phyloP scores from a whole-genome alignment of 2,329 filamentous ascomycete species.

The Trichoderma cornu-damae region DNA sequence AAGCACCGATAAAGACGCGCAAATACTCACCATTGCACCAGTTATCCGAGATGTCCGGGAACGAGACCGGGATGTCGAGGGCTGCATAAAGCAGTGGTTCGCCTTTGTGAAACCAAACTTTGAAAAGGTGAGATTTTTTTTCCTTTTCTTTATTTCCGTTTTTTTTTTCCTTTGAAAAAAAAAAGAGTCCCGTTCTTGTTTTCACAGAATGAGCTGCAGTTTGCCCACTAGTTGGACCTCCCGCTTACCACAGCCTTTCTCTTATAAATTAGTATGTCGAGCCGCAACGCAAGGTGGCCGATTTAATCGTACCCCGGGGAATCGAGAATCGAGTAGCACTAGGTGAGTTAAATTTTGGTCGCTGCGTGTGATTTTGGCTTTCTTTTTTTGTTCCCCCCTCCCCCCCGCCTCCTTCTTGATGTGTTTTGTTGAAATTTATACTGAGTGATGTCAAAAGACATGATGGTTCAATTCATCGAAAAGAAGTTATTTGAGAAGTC shows the following conservation, averaged over 20 bases:
- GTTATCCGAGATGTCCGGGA: slow-evolving; percentile 84
- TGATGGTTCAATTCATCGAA: slow-evolving; percentile 91
- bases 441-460: slow-evolving; percentile 47
- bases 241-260: neutral
- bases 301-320: slow-evolving; percentile 91
- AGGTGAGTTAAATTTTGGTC: slow-evolving; percentile 41
- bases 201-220: neutral
- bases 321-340: slow-evolving; percentile 95
- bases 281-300: slow-evolving; percentile 84
- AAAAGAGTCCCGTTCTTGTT: no score
- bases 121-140: slow-evolving; percentile 57
- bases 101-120: slow-evolving; percentile 95
- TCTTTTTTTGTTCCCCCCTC: no score
- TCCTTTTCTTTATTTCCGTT: no score
- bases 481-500: slow-evolving; percentile 85
- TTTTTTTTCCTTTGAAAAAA: no score
- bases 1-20: neutral
- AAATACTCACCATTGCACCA: slow-evolving; percentile 31
- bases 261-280: slow-evolving; percentile 63
- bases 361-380: neutral
- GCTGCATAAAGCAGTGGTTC: slow-evolving; percentile 98
- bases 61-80: slow-evolving; percentile 84
- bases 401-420: no score
- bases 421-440: no score
- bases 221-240: neutral